These are phyloP conservation scores for Xanthoceras sorbifolium DNA, from an alignment of 345 rosid species.

Conservation along the genomic window DNA sequence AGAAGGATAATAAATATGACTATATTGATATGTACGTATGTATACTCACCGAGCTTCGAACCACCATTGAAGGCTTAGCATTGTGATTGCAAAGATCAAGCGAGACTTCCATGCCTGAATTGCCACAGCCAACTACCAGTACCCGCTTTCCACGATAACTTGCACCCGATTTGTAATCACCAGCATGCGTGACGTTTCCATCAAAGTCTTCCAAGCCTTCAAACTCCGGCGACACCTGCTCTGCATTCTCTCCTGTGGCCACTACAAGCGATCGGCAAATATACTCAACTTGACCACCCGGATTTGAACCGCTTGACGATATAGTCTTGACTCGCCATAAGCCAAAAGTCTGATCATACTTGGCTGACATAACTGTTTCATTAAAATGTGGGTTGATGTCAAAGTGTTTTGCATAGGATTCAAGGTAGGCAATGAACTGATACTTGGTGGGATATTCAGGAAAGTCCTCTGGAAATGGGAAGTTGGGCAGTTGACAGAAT, in stretches of 20 bases:
- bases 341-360: slow-evolving; percentile 62
- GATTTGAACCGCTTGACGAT: slow-evolving; percentile 31
- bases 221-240: slow-evolving; percentile 71
- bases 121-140: slow-evolving; percentile 84
- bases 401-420: slow-evolving; percentile 61
- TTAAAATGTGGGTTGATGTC: slow-evolving; percentile 63
- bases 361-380: slow-evolving; percentile 72
- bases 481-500: slow-evolving; percentile 66
- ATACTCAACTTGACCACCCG: slow-evolving; percentile 61
- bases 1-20: neutral
- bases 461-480: slow-evolving; percentile 64
- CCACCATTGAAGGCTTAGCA: slow-evolving; percentile 81
- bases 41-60: slow-evolving; percentile 71
- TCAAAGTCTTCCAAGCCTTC: slow-evolving; percentile 66
- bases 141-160: slow-evolving; percentile 57
- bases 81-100: slow-evolving; percentile 75
- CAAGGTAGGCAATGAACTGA: slow-evolving; percentile 75
- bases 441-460: slow-evolving; percentile 78
- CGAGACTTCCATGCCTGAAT: slow-evolving; percentile 94
- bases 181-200: slow-evolving; percentile 62
- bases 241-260: slow-evolving; percentile 92
- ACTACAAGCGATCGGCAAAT: slow-evolving; percentile 84
- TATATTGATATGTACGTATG: neutral
- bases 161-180: slow-evolving; percentile 79
- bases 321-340: slow-evolving; percentile 73